Evolutionary conservation across 495 filamentous ascomycete species (phyloP), one percentile per base, ranked within the genome.

Genomic region (Melanomma pulvis-pyrius): DNA sequence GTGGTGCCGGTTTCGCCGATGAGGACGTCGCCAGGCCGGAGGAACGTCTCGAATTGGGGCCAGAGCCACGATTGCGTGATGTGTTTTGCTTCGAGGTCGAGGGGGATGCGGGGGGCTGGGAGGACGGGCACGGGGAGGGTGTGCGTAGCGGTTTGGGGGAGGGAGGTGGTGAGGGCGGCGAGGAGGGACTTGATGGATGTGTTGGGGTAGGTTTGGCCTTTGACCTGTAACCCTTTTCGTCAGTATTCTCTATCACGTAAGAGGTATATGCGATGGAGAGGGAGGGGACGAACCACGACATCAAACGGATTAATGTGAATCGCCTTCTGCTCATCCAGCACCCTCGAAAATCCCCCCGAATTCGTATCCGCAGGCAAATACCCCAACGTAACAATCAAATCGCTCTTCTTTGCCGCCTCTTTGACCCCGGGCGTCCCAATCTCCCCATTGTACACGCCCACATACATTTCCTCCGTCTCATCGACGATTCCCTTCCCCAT

Each of bases 51-150:
- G 25, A 79, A 19, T 9, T 65, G 67, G 41, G 68, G 60, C 75
- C 76, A 79, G 57, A 79, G 62, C 65, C 66, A 75, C 28, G 71
- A 72, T 64, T 79, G 77, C 2, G 73, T 77, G 22, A 79, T 71
- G 19, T 73, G 57, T 58, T 59, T 73, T 17, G 74, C 73, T 30
- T 67, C 66, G 22, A n/a, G 1, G 48, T 76, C 74, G 49, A 65
- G 55, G 26, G 63, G 58, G 26, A 36, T 25, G 48, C 61, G 28
- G 24, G 46, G 54, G 48, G 72, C 59, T 68, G 70, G 57, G 26
- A 69, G 60, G 17, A 51, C 32, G 12, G 71, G 66, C 6, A 44
- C 36, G 15, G 71, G 51, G 51, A 71, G 39, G 6, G 59, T 59
- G 54, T 67, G 59, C 1, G 58, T 19, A 51, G 60, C 51, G 54